Evolutionary conservation across 179 eudicot genomes (phyloP).

Genomic region (Carnegiea gigantea): DNA sequence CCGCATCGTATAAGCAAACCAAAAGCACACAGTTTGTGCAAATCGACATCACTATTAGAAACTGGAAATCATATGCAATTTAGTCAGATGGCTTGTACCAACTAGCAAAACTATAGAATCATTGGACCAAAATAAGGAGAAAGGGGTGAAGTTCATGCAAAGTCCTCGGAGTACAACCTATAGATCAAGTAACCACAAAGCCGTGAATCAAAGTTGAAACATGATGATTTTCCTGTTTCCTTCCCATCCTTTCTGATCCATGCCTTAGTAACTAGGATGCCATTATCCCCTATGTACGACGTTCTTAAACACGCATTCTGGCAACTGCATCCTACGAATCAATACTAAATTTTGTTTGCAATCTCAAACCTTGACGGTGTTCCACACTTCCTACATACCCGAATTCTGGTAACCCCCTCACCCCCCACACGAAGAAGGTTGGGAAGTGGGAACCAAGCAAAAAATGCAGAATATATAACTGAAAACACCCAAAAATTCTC

Average conservation of each 20-base stretch:
- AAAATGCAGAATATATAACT: too few relatives aligned
- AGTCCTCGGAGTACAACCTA: neutral
- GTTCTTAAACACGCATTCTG: neutral
- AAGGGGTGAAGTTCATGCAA: neutral
- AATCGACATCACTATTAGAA: conserved; percentile 76
- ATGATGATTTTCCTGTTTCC: neutral
- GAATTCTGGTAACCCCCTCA: too few relatives aligned
- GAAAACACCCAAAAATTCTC: too few relatives aligned
- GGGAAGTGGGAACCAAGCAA: too few relatives aligned
- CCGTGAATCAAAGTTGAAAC: conserved; percentile 3
- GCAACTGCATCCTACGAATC: neutral
- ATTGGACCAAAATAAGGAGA: neutral
- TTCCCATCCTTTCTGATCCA: neutral
- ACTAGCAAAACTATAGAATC: neutral
- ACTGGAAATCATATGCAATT: conserved; percentile 43
- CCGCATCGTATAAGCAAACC: conserved; percentile 77
- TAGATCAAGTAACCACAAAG: neutral
- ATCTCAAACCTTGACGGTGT: neutral
- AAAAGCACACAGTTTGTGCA: conserved; percentile 85
- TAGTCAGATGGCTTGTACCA: neutral
- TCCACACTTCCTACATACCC: neutral
- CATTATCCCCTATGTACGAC: neutral
- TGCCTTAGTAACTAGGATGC: neutral
- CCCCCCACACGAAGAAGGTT: too few relatives aligned
- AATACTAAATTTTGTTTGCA: neutral